phyloP scores from a whole-genome alignment of 2,329 filamentous ascomycete species.

The Neoscytalidium dimidiatum region DNA sequence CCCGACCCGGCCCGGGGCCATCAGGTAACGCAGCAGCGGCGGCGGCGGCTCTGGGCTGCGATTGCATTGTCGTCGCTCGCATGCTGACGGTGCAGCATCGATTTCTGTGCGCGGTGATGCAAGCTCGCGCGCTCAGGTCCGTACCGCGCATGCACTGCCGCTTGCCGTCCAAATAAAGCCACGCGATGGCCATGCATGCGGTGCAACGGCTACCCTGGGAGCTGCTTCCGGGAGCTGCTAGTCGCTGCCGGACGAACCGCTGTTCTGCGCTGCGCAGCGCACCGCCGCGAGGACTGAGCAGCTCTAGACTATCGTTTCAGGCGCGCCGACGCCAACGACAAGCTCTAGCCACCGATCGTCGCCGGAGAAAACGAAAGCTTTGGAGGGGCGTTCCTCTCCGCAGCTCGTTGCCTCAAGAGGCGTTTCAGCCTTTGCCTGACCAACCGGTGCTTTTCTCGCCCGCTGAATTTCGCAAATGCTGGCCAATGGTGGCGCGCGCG shows the following conservation, averaged over 20 bases:
- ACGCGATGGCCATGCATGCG: conserved; percentile 1
- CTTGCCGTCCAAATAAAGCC: conserved; percentile 9
- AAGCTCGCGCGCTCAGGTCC: no score
- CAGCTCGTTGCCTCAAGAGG: conserved; percentile 3
- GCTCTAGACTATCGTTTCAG: conserved; percentile 16
- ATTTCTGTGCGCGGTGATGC: not conserved
- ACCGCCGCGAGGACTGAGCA: not conserved
- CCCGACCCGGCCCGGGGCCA: not conserved
- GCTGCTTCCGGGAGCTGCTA: not conserved
- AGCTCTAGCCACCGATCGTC: conserved; percentile 13
- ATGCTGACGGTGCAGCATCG: conserved; percentile 10
- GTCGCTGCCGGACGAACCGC: conserved; percentile 4
- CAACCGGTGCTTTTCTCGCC: conserved; percentile 3
- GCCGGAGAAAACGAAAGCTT: not conserved
- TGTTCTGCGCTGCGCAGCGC: not conserved
- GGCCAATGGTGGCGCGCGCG: not conserved
- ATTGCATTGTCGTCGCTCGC: not conserved
- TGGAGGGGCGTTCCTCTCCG: not conserved
- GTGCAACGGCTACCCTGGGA: conserved; percentile 11
- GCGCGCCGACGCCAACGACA: conserved; percentile 4
- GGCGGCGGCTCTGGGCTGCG: not conserved
- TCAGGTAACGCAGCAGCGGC: not conserved
- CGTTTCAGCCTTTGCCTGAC: conserved; percentile 7
- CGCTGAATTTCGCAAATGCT: not conserved
- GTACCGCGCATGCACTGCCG: not conserved